Conservation (phyloP, 192 early-diverging fungal species). For the Umbelopsis isabellina region DNA sequence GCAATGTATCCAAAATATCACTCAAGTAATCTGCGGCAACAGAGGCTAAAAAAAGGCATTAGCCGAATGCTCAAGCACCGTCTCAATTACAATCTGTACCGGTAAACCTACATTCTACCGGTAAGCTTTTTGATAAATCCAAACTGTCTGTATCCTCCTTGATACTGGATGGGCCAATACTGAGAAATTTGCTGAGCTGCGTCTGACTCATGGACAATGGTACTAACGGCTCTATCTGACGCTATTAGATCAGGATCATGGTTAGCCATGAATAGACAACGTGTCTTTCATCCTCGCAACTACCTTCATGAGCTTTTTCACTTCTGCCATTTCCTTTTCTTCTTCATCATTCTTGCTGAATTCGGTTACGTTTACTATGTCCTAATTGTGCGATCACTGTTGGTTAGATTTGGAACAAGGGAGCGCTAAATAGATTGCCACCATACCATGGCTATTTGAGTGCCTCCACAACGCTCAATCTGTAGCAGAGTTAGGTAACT, state of each 20-base stretch:
- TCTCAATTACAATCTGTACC: too few species aligned
- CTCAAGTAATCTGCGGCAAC: not conserved
- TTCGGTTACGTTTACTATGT: not conserved
- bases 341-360: not conserved
- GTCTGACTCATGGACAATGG: not conserved
- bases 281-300: not conserved
- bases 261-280: not conserved
- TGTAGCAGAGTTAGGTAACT: too few species aligned
- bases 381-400: not conserved
- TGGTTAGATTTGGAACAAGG: not conserved
- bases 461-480: too few species aligned
- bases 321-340: not conserved
- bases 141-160: not conserved
- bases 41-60: not conserved
- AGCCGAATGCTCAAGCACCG: too few species aligned
- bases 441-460: too few species aligned
- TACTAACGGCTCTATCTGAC: not conserved
- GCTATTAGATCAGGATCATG: not conserved
- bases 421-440: too few species aligned
- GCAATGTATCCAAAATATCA: constrained; percentile 1
- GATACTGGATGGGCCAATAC: not conserved
- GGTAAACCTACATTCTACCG: too few species aligned
- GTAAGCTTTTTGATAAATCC: not conserved
- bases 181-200: not conserved
- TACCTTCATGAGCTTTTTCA: constrained; percentile 9